phyloP scores from a whole-genome alignment of 306 rosid species.

The Vicia sativa region DNA sequence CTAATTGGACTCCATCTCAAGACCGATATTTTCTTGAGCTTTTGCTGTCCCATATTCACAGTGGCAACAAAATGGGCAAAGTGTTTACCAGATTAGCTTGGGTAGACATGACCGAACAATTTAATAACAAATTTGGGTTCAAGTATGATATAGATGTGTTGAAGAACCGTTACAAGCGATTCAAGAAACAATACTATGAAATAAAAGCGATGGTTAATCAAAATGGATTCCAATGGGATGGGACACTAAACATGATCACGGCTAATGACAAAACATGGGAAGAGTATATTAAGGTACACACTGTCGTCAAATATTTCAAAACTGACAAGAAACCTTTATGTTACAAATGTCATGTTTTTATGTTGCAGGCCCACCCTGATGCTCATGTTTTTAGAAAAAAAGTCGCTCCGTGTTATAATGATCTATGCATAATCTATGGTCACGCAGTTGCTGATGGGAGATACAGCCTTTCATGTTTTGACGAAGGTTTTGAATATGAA shows the following conservation, averaged over 20 bases:
- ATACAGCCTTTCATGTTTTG: constrained; percentile 65
- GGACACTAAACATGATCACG: constrained; percentile 38
- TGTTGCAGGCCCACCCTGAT: constrained; percentile 60
- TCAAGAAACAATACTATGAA: constrained; percentile 61
- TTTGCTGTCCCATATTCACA: constrained; percentile 52
- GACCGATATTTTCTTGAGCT: constrained; percentile 57
- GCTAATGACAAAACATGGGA: constrained; percentile 46
- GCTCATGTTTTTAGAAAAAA: constrained; percentile 44
- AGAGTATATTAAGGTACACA: constrained; percentile 49
- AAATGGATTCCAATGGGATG: constrained; percentile 58
- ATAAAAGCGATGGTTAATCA: constrained; percentile 50
- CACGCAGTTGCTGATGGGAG: constrained; percentile 70
- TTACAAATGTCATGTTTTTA: constrained; percentile 39
- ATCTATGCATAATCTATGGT: constrained; percentile 59
- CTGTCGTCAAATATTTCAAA: constrained; percentile 19
- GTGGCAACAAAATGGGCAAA: constrained; percentile 54
- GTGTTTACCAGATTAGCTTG: constrained; percentile 51
- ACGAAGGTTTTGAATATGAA: constrained; percentile 42
- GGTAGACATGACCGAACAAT: constrained; percentile 55
- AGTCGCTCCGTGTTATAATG: constrained; percentile 46
- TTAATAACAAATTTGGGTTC: constrained; percentile 55
- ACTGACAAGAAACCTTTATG: constrained; percentile 2
- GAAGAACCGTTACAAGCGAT: constrained; percentile 59
- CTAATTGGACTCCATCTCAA: constrained; percentile 63
- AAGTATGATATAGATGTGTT: constrained; percentile 55